Evolutionary conservation across 2,329 filamentous ascomycete species (phyloP).

Genomic region (Alternaria gansuensis): DNA sequence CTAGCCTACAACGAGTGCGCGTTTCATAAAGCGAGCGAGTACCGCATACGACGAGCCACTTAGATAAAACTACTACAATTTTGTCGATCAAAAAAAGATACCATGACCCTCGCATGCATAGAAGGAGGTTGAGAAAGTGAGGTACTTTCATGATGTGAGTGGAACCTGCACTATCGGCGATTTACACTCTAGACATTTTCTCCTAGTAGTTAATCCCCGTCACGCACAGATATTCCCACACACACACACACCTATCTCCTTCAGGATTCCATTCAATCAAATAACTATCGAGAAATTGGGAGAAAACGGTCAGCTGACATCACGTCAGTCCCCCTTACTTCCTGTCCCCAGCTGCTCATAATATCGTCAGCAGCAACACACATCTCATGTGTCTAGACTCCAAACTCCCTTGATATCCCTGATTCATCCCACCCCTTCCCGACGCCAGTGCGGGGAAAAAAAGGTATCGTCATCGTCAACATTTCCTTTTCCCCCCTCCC

Average conservation of each 20-base stretch:
- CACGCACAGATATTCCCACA: background rate
- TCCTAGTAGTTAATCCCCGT: no score
- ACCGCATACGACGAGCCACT: no score
- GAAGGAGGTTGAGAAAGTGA: no score
- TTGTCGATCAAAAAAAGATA: no score
- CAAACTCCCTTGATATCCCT: no score
- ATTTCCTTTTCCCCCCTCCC: background rate
- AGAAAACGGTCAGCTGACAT: conserved; percentile 1
- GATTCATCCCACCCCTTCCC: no score
- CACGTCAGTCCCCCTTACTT: background rate
- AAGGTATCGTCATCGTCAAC: background rate
- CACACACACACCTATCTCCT: background rate
- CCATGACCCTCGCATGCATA: no score
- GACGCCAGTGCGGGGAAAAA: no score
- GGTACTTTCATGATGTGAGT: no score
- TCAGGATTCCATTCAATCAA: background rate
- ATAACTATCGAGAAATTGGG: background rate
- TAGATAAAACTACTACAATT: no score
- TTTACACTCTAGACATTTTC: background rate
- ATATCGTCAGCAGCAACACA: background rate
- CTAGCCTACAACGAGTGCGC: background rate
- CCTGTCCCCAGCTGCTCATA: background rate
- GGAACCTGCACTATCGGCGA: no score
- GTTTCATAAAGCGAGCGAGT: background rate
- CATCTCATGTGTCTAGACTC: no score